Base-by-base conservation (phyloP, 2,329 filamentous ascomycete genomes). In the Ophiostoma montium region DNA sequence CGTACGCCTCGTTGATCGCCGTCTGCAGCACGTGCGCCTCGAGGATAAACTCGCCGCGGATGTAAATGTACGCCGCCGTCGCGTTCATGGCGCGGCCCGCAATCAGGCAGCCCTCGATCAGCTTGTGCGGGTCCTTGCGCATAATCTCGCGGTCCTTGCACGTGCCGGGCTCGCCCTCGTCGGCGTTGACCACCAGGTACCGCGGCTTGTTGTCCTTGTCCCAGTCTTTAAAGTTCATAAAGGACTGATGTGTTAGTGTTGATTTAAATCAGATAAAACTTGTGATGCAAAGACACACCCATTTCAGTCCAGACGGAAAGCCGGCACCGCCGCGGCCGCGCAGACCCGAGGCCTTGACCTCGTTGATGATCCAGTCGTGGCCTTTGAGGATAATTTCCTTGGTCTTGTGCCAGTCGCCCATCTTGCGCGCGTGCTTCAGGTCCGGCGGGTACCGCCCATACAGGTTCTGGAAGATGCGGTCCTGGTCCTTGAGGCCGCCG, bases 181-280 rank as follows among this genome's bases (percentile, higher is more conserved):
- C 92, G 58, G 92, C 92, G 63, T 98, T 98, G 71, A 98, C 87
- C 54, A 98, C 90, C 49, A 98, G 75, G 64, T 98, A 98, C 62
- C 92, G 82, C 57, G 92, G 92, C 70, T 94, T 94, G 60, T 69
- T 84, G 66, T 96, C 92, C 71, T 98, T 94, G 62, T 98, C 90
- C 92, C 92, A 98, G 61, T 88, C 92, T 71, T 95, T 95, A 75
- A 90, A 89, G 76, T 98, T 98, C 92, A 98, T 98, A 70, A 98
- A 98, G 46, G 89, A 95, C 88, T 94, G 18, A 2, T 10, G 4
- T 11, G 48, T 50, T 35, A 50, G 48, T 13, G 16, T 16, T 1
- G 5, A 15, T 13, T 6, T 23, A 10, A 23, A 19, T 51, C 7
- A 18, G n/a, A n/a, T n/a, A n/a, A n/a, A n/a, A n/a, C n/a, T 33